Percentiles rank a stretch among this genome's conserved stretches.
phyloP scores from a whole-genome alignment of 169 alveolate genomes.

The Eimeria praecox region DNA sequence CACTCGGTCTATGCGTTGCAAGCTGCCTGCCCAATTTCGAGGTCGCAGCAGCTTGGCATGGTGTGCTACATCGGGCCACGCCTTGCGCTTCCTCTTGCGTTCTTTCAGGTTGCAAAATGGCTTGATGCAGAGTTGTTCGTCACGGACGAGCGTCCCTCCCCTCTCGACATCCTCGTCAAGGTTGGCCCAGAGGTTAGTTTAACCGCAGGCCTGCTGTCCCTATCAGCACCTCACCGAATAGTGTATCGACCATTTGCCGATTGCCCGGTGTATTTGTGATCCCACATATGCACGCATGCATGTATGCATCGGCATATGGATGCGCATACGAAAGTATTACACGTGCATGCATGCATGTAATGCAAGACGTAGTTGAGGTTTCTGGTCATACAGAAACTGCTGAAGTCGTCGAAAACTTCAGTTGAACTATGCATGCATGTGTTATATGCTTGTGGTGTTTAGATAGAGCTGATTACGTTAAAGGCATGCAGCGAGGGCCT shows the following conservation, averaged over 20 bases:
- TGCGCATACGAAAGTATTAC: neutral
- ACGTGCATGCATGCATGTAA: neutral
- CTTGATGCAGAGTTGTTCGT: constrained; percentile 88
- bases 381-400: neutral
- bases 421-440: neutral
- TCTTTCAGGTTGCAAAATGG: constrained; percentile 86
- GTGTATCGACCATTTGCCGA: neutral
- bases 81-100: neutral
- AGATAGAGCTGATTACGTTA: neutral
- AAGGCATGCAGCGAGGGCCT: neutral
- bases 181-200: constrained; percentile 60
- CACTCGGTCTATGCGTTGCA: neutral
- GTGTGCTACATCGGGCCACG: no score
- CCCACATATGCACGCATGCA: neutral
- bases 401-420: neutral
- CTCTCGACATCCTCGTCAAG: constrained; percentile 84
- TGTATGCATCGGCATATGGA: neutral
- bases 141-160: constrained; percentile 89
- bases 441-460: neutral
- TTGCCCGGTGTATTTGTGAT: neutral
- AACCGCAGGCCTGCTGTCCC: neutral
- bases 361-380: neutral
- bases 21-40: neutral
- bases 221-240: neutral
- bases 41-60: neutral